A percentile compares a stretch with the other conserved stretches of the same genome.
These are phyloP conservation scores for Candida ascalaphidarum DNA, from an alignment of 805 yeast species.

Conservation along the genomic window DNA sequence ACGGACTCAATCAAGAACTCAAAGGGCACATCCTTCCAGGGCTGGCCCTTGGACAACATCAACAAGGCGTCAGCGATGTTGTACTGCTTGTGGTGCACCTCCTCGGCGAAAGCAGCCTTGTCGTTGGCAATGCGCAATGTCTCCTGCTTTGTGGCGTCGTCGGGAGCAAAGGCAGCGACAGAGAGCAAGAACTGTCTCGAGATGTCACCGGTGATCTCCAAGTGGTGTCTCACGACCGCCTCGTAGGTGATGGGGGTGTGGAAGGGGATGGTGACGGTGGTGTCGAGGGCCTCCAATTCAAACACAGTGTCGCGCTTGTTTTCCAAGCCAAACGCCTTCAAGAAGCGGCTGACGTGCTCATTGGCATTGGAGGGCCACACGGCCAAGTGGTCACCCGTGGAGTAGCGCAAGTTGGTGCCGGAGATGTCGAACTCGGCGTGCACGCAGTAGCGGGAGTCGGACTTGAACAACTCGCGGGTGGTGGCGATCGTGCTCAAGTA, in stretches of 20 bases:
- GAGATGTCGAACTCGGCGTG: conserved; percentile 85
- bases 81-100: conserved; percentile 51
- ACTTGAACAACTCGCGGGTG: conserved; percentile 64
- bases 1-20: conserved; percentile 75
- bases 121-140: conserved; percentile 52
- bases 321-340: conserved; percentile 52
- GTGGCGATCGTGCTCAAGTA: conserved; percentile 58
- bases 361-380: conserved; percentile 88
- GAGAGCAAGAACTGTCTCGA: conserved; percentile 79
- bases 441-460: conserved; percentile 65
- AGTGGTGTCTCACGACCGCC: conserved; percentile 73
- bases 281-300: conserved; percentile 59
- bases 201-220: conserved; percentile 88
- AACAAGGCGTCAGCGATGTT: conserved; percentile 73
- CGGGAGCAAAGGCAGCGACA: conserved; percentile 78
- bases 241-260: conserved; percentile 85
- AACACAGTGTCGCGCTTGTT: conserved; percentile 49
- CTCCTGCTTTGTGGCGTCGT: conserved; percentile 41
- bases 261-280: conserved; percentile 55
- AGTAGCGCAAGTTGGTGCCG: conserved; percentile 65
- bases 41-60: conserved; percentile 47
- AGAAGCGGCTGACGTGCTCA: conserved; percentile 62
- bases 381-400: conserved; percentile 95
- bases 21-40: conserved; percentile 80
- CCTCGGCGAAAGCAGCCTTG: conserved; percentile 58